Evolutionary conservation across 345 rosid species (phyloP), one percentile per base, ranked within the genome.

Genomic region (Salix purpurea): DNA sequence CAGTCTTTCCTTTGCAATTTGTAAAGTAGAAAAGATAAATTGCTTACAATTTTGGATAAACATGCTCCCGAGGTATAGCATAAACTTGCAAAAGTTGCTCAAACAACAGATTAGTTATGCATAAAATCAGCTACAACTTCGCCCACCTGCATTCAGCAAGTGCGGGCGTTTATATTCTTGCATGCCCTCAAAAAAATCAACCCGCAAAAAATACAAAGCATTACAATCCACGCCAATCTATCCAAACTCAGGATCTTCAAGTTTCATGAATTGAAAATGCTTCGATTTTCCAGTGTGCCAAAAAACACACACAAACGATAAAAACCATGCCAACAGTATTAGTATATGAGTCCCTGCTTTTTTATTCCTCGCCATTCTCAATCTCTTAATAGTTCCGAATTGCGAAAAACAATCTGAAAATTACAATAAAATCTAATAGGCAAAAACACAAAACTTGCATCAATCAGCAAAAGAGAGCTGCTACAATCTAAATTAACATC

Each of bases 201-300:
- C 13, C 61, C 9, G 52, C 52, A 67, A 28, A 0, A 16, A 64
- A 7, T 64, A 26, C 21, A 26, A 5, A 6, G 14, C 3, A 18
- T 26, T 4, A 23, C 4, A 4, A 12, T 64, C 12, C 21, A 24
- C 76, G 71, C 92, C 99, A 36, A 36, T 36, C 37, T 36, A 36
- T 36, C 37, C 37, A 36, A 36, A 36, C 95, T 96, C 96, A 64
- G 97, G 83, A 76, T 89, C 88, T 68, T 90, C 91, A 62, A 96
- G 92, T 76, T 96, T 85, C 5, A 93, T 86, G 87, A 96, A 96
- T 52, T 98, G 97, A 84, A 84, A 96, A 85, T 96, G 99, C 87
- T 88, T 96, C 0, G 98, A 93, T 73, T 87, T 92, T 74, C 99
- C 99, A 56, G 97, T 93, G 98, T 96, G 89, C 23, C n/a, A 36